Conservation (phyloP, 441 rosid genomes). For the Populus trichocarpa region DNA sequence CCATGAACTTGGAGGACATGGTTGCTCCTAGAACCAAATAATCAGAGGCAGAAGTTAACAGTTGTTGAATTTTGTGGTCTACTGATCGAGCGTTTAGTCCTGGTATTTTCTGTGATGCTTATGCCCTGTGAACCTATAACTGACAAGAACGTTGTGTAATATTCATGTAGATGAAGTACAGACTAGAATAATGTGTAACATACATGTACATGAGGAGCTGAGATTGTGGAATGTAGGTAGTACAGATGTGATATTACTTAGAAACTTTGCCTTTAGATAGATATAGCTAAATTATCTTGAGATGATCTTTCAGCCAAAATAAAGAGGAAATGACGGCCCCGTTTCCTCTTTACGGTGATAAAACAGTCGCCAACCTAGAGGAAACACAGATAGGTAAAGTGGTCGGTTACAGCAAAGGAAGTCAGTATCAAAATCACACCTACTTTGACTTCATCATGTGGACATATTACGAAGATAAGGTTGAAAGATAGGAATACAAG, state of each 20-base stretch:
- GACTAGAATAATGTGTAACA: neutral
- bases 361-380: neutral
- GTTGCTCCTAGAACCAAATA: constrained; percentile 18
- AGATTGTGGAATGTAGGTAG: neutral
- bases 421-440: neutral
- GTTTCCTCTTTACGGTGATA: neutral
- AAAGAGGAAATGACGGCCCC: neutral
- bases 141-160: neutral
- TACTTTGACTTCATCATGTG: neutral
- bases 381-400: neutral
- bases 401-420: neutral
- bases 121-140: neutral
- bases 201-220: neutral
- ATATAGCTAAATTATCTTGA: neutral
- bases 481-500: neutral
- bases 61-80: neutral
- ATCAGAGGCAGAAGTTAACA: neutral
- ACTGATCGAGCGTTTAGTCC: neutral
- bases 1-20: constrained; percentile 59
- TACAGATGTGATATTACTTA: neutral
- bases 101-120: neutral
- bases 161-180: neutral
- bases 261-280: neutral
- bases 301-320: neutral
- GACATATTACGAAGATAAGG: neutral